Conservation (phyloP, 2,329 filamentous ascomycete genomes). For the Canariomyces notabilis region DNA sequence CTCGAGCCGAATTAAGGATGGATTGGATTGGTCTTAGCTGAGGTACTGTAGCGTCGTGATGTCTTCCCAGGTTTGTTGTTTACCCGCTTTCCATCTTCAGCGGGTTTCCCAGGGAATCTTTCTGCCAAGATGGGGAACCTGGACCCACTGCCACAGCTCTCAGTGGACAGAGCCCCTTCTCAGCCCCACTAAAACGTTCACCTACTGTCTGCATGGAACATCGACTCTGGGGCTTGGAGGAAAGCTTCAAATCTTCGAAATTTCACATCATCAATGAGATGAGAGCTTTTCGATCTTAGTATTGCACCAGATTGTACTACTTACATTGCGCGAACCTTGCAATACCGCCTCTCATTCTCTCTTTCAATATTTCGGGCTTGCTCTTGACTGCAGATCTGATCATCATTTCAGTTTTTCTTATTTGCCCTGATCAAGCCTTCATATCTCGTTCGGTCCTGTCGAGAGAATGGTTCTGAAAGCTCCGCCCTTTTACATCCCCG, state of each 20-base stretch:
- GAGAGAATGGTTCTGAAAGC: slow-evolving; percentile 17
- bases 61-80: slow-evolving; percentile 19
- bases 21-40: no score
- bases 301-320: no score
- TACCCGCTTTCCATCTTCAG: slow-evolving; percentile 19
- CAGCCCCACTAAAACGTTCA: slow-evolving; percentile 13
- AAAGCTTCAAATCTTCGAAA: no score
- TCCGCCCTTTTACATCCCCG: not conserved
- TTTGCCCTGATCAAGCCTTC: not conserved
- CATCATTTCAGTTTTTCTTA: not conserved
- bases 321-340: no score
- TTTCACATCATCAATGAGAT: no score
- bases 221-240: not conserved
- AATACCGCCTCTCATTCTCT: no score
- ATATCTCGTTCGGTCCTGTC: not conserved
- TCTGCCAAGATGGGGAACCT: slow-evolving; percentile 6
- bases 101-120: slow-evolving; percentile 20
- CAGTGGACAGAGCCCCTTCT: not conserved
- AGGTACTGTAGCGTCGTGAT: no score
- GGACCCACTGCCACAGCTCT: not conserved
- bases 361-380: not conserved
- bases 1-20: no score
- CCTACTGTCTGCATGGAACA: not conserved
- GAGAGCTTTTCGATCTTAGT: no score
- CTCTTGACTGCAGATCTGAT: not conserved